Evolutionary conservation across 805 yeast species (phyloP).

Genomic region (Sungouiozyma intestinalis): DNA sequence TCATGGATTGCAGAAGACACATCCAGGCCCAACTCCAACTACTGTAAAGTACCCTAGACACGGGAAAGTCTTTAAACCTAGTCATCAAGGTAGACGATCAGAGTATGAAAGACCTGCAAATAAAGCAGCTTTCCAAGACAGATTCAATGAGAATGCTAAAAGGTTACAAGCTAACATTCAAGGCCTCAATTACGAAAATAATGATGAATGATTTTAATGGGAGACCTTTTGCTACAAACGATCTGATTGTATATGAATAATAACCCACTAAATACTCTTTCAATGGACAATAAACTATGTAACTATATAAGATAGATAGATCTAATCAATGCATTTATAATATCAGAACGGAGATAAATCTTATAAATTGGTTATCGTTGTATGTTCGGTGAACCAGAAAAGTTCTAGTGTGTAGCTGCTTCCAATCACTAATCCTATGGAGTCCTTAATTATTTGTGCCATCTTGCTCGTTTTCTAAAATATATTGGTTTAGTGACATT

Average conservation of each 20-base stretch:
- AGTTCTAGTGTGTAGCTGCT: no score
- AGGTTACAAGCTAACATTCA: conserved; percentile 3
- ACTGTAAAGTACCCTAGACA: not conserved
- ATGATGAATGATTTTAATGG: not conserved
- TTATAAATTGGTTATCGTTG: no score
- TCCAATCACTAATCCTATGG: no score
- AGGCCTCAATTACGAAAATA: not conserved
- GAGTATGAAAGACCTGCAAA: not conserved
- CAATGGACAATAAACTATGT: not conserved
- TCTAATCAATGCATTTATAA: not conserved
- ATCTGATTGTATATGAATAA: no score
- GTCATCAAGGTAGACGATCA: conserved; percentile 1
- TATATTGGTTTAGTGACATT: conserved; percentile 24
- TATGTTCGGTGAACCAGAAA: no score
- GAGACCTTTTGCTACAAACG: not conserved
- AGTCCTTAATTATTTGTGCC: not conserved
- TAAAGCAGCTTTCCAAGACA: conserved; percentile 1
- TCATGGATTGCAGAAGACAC: conserved; percentile 3
- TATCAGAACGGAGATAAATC: no score
- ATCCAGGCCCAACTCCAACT: conserved; percentile 3
- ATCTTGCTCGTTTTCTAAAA: conserved; percentile 15
- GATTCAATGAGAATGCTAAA: conserved; percentile 5
- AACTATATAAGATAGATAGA: no score
- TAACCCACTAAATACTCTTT: no score
- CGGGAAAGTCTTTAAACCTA: conserved; percentile 3